Base-by-base conservation (phyloP, 2,329 filamentous ascomycete species). In the Pseudogymnoascus sp. region DNA sequence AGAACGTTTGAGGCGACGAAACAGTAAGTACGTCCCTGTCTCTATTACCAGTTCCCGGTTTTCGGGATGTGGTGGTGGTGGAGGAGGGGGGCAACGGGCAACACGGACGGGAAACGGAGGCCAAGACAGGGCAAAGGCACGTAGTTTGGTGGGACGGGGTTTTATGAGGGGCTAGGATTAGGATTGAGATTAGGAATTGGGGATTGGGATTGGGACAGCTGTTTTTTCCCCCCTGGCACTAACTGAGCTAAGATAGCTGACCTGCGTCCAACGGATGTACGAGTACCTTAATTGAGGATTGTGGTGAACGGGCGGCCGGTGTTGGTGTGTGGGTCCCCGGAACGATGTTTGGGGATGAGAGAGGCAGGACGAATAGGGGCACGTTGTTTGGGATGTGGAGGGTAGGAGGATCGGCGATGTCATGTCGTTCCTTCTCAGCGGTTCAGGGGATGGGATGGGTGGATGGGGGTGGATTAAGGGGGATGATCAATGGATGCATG, bases 331-430 rank as follows among this genome's bases (percentile, higher is more conserved):
- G 43, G 43, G 43, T 25, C 43, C 4, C 7, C 43, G 41, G 28
- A 3, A 47, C 12, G 7, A n/a, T 50, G 43, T 50, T 50, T 50
- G 43, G 43, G 25, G 43, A 50, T 50, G 25, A 50, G 43, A 9
- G 43, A 50, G 43, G 25, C 3, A 50, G 8, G 25, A 30, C 43
- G 43, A 50, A 50, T 50, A 4, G 43, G 14, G 25, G 43, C 43
- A 50, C 43, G 25, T 47, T 47, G 41, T 50, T 50, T 50, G 43
- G 43, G 43, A 6, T 50, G 43, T 50, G 43, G 43, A 50, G 43
- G 43, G 8, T 32, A 9, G 7, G 43, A 30, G 22, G 43, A 50
- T 50, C 43, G 43, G 43, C 43, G 22, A 50, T 47, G 41, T 47
- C 41, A 50, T 50, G 43, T 50, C 43, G 9, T 50, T 50, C 43